Evolutionary conservation across 768 basidiomycete species (phyloP).

Genomic region (Lentinula raphanica): DNA sequence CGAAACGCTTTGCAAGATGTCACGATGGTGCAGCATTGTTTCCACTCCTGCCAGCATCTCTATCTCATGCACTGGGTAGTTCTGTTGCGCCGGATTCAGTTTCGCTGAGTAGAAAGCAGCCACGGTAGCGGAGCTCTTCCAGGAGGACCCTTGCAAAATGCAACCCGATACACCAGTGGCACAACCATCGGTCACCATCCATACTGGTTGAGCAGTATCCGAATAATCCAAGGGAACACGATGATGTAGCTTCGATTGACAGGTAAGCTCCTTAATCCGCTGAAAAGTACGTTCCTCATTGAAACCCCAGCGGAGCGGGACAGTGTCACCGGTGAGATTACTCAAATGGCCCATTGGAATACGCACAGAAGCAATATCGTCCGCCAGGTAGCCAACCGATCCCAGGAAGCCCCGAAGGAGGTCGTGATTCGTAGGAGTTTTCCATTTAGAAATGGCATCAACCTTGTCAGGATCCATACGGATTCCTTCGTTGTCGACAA

Average conservation of each 20-base stretch:
- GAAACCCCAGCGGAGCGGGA: neutral
- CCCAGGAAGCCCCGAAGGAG: slow-evolving; percentile 26
- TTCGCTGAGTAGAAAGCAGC: slow-evolving; percentile 32
- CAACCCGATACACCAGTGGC: slow-evolving; percentile 22
- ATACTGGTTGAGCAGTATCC: slow-evolving; percentile 14
- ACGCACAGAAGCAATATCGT: slow-evolving; percentile 15
- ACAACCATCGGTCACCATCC: slow-evolving; percentile 27
- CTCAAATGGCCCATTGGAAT: slow-evolving; percentile 20
- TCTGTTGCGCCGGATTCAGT: slow-evolving; percentile 30
- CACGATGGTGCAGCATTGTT: slow-evolving; percentile 22
- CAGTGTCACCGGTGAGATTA: slow-evolving; percentile 11
- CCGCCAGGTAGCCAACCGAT: slow-evolving; percentile 25
- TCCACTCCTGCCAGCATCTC: slow-evolving; percentile 33
- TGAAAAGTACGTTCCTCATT: slow-evolving; percentile 1
- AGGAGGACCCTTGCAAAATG: slow-evolving; percentile 10
- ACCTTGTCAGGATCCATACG: slow-evolving; percentile 31
- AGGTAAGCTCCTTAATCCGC: neutral
- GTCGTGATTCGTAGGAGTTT: slow-evolving; percentile 19
- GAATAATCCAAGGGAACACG: slow-evolving; percentile 17
- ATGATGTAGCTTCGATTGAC: slow-evolving; percentile 12
- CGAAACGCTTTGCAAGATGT: no score
- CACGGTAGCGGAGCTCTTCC: slow-evolving; percentile 18
- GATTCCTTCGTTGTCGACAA: slow-evolving; percentile 19
- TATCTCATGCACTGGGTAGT: slow-evolving; percentile 34
- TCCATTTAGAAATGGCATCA: no score